Evolutionary conservation across 352 stramenopile genomes (phyloP), one percentile per base, ranked within the genome.

Genomic region (Globisporangium radiosum): DNA sequence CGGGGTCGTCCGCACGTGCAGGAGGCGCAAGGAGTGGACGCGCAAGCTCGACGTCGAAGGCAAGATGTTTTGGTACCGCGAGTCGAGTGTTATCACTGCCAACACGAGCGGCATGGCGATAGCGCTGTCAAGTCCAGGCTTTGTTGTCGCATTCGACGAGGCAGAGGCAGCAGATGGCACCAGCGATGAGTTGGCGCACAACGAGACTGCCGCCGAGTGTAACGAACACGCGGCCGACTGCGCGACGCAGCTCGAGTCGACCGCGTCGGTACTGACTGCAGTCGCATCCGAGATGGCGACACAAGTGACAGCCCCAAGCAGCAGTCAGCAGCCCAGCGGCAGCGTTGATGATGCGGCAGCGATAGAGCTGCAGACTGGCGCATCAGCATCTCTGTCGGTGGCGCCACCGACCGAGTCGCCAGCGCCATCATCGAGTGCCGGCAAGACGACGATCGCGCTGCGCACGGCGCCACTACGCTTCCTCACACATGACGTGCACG

Each of bases 31-130:
- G 60, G 74, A 85, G 54, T 88, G 78, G 78, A 65, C 63, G 5
- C 72, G 78, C 1, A 81, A 74, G 42, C 39, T 87, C 42, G 78
- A 88, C 47, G 63, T 86, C 39, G 61, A 83, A 44, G 76, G 78
- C 19, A 66, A 76, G 3, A 64, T 81, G 63, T 87, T 77, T 52
- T 87, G 78, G 78, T 81, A 84, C 49, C 71, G 73, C 36, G 56
- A 58, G 38, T 40, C 47, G 15, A 59, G 38, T 14, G 47, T 7
- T 13, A 51, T 42, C 25, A 3, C 25, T 33, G 14, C 13, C 14
- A 6, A 11, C 25, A 8, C 10, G 25, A 33, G 25, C 25, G 2
- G 25, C 25, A 33, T 33, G 25, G 25, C 25, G 25, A 33, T 33
- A 33, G 25, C 48, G 11, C 17, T 40, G 6, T 47, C 43, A 1